Conservation (phyloP, 2,329 filamentous ascomycete genomes). For the Cercospora canescens region DNA sequence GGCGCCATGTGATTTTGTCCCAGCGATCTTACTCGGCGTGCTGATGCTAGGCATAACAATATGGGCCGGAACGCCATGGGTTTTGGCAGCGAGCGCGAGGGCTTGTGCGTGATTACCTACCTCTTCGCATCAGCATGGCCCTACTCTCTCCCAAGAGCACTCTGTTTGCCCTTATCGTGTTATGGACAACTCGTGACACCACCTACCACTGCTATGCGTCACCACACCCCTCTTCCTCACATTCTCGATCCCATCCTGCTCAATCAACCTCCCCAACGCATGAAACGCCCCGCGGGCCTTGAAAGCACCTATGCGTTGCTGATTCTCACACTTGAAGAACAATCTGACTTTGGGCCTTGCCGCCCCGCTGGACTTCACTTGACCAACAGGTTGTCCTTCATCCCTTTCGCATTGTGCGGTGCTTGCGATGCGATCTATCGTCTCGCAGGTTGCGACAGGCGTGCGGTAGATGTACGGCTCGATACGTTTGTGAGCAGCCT, state of each 20-base stretch:
- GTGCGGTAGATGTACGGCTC: conserved; percentile 76
- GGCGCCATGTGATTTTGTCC: conserved; percentile 75
- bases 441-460: conserved; percentile 76
- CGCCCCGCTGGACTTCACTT: conserved; percentile 32
- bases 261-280: conserved; percentile 70
- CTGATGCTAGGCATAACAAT: conserved; percentile 92
- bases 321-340: conserved; percentile 96
- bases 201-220: conserved; percentile 81
- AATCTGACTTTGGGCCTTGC: conserved; percentile 68
- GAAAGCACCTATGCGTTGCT: conserved; percentile 88
- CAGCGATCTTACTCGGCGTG: conserved; percentile 82
- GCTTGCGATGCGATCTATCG: conserved; percentile 73
- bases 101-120: conserved; percentile 93
- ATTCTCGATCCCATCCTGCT: conserved; percentile 60
- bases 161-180: background rate
- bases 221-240: conserved; percentile 68
- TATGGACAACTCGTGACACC: background rate
- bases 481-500: conserved; percentile 72
- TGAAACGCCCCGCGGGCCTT: conserved; percentile 91
- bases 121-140: background rate
- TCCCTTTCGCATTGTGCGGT: conserved; percentile 56
- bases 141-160: too few species aligned
- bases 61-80: conserved; percentile 72
- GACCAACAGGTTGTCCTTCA: conserved; percentile 15
- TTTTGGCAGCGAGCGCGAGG: conserved; percentile 77